A percentile compares a stretch with the other conserved stretches of the same genome.
These are phyloP conservation scores for Conringia planisiliqua DNA, from an alignment of 345 rosid species.

Conservation along the genomic window DNA sequence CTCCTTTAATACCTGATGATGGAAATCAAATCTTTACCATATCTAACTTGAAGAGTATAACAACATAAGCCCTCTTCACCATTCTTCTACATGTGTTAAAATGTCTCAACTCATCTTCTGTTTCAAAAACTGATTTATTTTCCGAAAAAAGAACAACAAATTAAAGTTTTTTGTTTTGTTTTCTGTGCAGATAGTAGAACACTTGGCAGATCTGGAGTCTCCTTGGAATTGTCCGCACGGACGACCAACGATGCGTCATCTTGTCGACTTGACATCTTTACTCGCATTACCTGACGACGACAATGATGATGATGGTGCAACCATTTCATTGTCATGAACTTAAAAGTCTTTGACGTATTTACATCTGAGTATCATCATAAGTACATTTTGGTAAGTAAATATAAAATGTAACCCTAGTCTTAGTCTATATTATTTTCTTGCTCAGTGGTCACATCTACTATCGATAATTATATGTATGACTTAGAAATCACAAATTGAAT, in stretches of 20 bases:
- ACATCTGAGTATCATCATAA: not conserved
- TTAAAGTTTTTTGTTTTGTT: not conserved
- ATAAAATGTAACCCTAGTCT: not conserved
- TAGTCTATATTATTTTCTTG: not conserved
- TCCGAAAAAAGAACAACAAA: not conserved
- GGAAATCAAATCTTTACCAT: not conserved
- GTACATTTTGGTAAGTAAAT: not conserved
- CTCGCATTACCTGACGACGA: constrained; percentile 30
- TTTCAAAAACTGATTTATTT: not conserved
- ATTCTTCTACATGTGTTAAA: not conserved
- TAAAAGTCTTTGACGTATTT: not conserved
- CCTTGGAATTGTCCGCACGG: constrained; percentile 99
- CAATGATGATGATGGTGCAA: constrained; percentile 15
- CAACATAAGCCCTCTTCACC: not conserved
- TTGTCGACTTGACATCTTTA: constrained; percentile 67
- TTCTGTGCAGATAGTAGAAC: constrained; percentile 62
- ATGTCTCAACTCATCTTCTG: not conserved
- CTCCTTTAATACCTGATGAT: not conserved
- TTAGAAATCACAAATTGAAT: not conserved
- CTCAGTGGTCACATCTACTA: not conserved
- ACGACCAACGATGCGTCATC: constrained; percentile 97
- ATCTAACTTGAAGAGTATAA: not conserved
- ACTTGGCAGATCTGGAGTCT: constrained; percentile 74
- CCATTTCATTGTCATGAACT: constrained; percentile 11
- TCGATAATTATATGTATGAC: not conserved